Conservation (phyloP, 331 rosid genomes). For the Saraca asoca region DNA sequence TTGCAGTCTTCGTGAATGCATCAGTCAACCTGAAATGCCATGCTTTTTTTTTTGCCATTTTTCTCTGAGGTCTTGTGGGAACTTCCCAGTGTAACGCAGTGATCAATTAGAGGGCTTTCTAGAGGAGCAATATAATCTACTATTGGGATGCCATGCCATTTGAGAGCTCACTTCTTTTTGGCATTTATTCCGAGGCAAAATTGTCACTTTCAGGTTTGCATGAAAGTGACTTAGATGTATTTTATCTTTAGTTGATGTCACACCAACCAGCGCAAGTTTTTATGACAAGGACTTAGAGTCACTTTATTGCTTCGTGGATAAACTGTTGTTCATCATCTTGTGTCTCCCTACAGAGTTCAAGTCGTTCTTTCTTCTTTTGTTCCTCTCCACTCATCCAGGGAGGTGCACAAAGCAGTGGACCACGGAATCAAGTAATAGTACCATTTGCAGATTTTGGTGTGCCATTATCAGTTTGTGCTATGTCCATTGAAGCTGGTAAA, state of each 20-base stretch:
- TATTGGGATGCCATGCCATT: slow-evolving; percentile 85
- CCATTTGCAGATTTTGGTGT: slow-evolving; percentile 84
- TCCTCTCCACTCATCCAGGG: slow-evolving; percentile 55
- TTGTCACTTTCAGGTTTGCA: slow-evolving; percentile 73
- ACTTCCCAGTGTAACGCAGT: slow-evolving; percentile 34
- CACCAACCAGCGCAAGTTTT: neutral
- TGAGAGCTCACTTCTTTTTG: slow-evolving; percentile 87
- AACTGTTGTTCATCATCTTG: slow-evolving; percentile 23
- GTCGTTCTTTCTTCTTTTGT: slow-evolving; percentile 12
- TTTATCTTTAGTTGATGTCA: slow-evolving; percentile 8
- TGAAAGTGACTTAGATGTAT: slow-evolving; percentile 27
- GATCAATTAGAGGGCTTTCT: slow-evolving; percentile 72
- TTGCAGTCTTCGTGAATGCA: neutral
- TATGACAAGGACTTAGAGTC: slow-evolving; percentile 18
- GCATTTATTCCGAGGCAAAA: slow-evolving; percentile 86
- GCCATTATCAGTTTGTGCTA: slow-evolving; percentile 83
- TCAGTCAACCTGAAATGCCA: slow-evolving; percentile 4
- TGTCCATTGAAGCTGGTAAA: slow-evolving; percentile 90
- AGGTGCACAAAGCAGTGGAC: slow-evolving; percentile 57
- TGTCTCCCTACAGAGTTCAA: slow-evolving; percentile 15
- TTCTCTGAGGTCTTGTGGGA: slow-evolving; percentile 14
- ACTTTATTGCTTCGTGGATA: slow-evolving; percentile 5
- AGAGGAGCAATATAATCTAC: slow-evolving; percentile 94
- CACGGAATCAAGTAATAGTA: slow-evolving; percentile 64
- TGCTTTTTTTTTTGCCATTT: neutral